Conservation (phyloP, 1,284 basidiomycete species). For the Rhodotorula sp. region DNA sequence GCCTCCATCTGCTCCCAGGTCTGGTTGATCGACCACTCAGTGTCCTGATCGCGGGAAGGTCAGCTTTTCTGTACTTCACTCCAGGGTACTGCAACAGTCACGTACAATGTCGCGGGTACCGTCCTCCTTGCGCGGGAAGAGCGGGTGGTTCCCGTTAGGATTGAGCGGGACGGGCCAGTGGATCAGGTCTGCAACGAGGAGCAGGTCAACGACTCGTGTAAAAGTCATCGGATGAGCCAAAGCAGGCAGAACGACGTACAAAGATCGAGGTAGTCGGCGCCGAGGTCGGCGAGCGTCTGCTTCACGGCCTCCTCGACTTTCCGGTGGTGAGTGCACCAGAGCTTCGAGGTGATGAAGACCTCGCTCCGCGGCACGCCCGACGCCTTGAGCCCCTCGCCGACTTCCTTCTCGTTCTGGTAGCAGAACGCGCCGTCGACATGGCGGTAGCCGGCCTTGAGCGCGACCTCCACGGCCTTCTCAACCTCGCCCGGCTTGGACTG, state of each 20-base stretch:
- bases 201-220: not conserved
- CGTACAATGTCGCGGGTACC: conserved; percentile 56
- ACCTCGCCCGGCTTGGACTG: conserved; percentile 62
- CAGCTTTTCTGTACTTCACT: not conserved
- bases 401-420: conserved; percentile 63
- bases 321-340: conserved; percentile 59
- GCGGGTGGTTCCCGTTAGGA: conserved; percentile 69
- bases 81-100: no score
- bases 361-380: conserved; percentile 76
- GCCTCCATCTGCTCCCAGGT: conserved; percentile 85
- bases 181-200: conserved; percentile 30
- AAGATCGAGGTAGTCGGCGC: conserved; percentile 76
- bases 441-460: conserved; percentile 72
- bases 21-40: conserved; percentile 57
- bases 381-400: conserved; percentile 76
- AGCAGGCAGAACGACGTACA: conserved; percentile 55
- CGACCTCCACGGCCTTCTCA: conserved; percentile 60
- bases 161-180: conserved; percentile 60
- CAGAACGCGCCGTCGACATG: conserved; percentile 65
- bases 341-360: conserved; percentile 78
- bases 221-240: no score
- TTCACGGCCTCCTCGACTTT: conserved; percentile 66
- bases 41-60: conserved; percentile 10
- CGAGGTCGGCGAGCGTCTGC: conserved; percentile 69
- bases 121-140: conserved; percentile 67